Percentiles rank a stretch among this genome's conserved stretches.
Conservation (phyloP, 768 basidiomycete species). For the Brasilioporus rufonigricans region DNA sequence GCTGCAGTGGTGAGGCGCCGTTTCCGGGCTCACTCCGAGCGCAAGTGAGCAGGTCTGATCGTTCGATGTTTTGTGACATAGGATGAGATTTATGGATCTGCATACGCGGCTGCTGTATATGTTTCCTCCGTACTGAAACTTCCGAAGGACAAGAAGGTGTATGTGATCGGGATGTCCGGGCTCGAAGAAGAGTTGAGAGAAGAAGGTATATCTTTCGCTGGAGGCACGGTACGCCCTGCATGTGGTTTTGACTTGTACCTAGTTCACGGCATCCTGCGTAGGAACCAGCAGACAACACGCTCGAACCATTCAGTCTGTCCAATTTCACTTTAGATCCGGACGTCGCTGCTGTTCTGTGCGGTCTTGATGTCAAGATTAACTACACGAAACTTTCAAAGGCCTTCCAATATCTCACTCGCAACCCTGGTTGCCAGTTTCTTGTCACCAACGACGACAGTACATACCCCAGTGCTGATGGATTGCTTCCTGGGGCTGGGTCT, state of each 20-base stretch:
- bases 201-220: slow-evolving; percentile 77
- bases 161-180: slow-evolving; percentile 90
- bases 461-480: slow-evolving; percentile 68
- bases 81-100: slow-evolving; percentile 98
- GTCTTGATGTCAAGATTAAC: slow-evolving; percentile 81
- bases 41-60: neutral
- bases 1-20: slow-evolving; percentile 69
- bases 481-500: slow-evolving; percentile 84
- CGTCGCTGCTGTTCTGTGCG: slow-evolving; percentile 93
- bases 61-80: slow-evolving; percentile 29
- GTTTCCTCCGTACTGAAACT: slow-evolving; percentile 86
- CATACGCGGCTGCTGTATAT: slow-evolving; percentile 82
- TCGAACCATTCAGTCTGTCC: slow-evolving; percentile 63
- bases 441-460: slow-evolving; percentile 93
- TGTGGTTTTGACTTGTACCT: neutral
- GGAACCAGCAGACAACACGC: slow-evolving; percentile 83
- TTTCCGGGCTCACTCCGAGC: neutral
- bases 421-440: slow-evolving; percentile 79
- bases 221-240: slow-evolving; percentile 71
- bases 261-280: slow-evolving; percentile 30
- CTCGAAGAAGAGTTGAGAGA: slow-evolving; percentile 90
- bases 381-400: slow-evolving; percentile 95
- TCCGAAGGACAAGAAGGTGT: slow-evolving; percentile 90
- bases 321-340: slow-evolving; percentile 72
- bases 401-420: slow-evolving; percentile 82